Evolutionary conservation across 164 flowering plant genomes (phyloP), one percentile per base, ranked within the genome.

Genomic region (Vitis rupestris): DNA sequence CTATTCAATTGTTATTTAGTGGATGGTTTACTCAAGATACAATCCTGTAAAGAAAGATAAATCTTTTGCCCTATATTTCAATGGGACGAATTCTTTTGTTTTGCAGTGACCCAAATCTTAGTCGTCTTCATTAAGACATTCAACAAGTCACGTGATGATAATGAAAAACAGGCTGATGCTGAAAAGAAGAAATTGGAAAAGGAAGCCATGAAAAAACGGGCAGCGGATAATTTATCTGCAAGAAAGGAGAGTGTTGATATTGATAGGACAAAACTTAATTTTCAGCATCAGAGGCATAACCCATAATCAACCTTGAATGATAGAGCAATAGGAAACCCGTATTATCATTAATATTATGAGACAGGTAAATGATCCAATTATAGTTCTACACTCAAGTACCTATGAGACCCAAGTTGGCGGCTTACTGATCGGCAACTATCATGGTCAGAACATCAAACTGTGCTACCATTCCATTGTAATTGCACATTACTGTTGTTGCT

Each of bases 31-130:
- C 44, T 31, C 7, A 31, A 31, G 44, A 31, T 31, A 31, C 44
- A 31, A 31, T 7, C 44, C 44, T 31, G 2, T 6, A 31, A 3
- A 16, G 58, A n/a, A 11, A 15, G 23, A 23, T 23, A 23, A n/a
- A 16, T 14, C 11, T 31, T 2, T 23, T 9, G 66, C 6, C 8
- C 47, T 30, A 1, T 23, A n/a, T 55, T 53, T 14, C 29, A 56
- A 27, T 10, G 23, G 23, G 23, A 23, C 1, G 48, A 31, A 31
- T 10, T 50, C 51, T 59, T 27, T 4, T 30, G 13, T 56, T 70
- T 73, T 82, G 80, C 97, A 96, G 99, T 96, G 74, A 94, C 97
- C 30, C 92, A 93, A 51, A 90, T 84, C n/a, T 74, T 96, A 83
- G 82, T 79, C 15, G 82, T 92, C 65, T 96, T 96, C 69, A 86